phyloP scores from a whole-genome alignment of 2,329 filamentous ascomycete species.

The Fusarium citri region DNA sequence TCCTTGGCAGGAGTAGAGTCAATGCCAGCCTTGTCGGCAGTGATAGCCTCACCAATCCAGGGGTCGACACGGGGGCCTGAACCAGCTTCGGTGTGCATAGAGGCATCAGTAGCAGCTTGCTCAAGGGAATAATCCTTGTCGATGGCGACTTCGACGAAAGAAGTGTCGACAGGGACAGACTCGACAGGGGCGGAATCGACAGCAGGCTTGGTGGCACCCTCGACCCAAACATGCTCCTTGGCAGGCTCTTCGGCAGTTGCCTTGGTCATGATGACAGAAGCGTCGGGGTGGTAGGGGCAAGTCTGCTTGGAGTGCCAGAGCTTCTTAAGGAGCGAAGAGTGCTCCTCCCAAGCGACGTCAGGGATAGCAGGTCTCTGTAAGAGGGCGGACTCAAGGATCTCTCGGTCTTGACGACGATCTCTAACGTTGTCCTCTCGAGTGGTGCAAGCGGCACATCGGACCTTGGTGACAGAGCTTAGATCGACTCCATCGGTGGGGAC shows the following conservation, averaged over 20 bases:
- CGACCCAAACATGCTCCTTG: no score
- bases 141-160: background rate
- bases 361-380: slow-evolving; percentile 15
- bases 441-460: slow-evolving; percentile 34
- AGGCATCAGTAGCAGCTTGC: background rate
- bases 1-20: background rate
- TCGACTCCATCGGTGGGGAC: slow-evolving; percentile 4
- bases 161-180: background rate
- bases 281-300: slow-evolving; percentile 23
- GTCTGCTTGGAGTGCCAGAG: slow-evolving; percentile 19
- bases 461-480: slow-evolving; percentile 14
- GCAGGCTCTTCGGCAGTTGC: background rate
- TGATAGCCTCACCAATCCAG: background rate
- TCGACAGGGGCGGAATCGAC: background rate
- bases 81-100: background rate
- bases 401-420: background rate
- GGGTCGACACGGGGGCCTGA: background rate
- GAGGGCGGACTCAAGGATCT: slow-evolving; percentile 35
- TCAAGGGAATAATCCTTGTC: background rate
- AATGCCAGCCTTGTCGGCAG: no score
- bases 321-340: background rate
- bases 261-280: no score
- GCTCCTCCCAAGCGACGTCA: background rate
- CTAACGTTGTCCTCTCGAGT: slow-evolving; percentile 29
- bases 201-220: background rate